Conservation (phyloP, 2,329 filamentous ascomycete species). For the Macrophomina tecta region DNA sequence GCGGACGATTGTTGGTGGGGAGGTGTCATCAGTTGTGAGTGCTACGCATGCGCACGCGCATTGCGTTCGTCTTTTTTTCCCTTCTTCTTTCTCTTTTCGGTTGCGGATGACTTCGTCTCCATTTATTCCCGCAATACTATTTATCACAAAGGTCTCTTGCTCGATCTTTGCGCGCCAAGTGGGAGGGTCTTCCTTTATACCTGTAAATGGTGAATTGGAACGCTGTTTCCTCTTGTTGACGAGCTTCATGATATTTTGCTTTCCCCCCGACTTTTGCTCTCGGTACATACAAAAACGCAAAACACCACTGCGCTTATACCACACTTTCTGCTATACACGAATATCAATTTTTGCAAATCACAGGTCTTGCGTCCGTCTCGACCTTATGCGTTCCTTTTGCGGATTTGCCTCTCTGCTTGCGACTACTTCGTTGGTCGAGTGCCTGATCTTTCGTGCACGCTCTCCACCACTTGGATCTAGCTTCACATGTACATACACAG, state of each 20-base stretch:
- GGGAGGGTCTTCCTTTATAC: not conserved
- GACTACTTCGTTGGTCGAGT: too few species aligned
- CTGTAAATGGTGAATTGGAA: too few species aligned
- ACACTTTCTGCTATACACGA: not conserved
- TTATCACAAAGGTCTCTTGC: too few species aligned
- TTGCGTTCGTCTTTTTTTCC: not conserved
- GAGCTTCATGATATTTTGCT: not conserved
- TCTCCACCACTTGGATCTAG: too few species aligned
- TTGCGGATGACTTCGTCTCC: not conserved
- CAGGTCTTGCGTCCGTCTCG: too few species aligned
- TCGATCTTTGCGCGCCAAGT: not conserved
- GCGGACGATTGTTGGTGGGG: not conserved
- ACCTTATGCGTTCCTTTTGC: too few species aligned
- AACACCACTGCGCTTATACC: not conserved
- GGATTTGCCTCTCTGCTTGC: too few species aligned
- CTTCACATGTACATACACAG: too few species aligned
- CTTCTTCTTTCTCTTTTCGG: not conserved
- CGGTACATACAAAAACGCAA: not conserved
- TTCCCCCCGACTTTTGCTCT: not conserved
- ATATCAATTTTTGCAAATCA: not conserved
- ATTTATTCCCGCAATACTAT: too few species aligned
- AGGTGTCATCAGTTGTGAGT: not conserved
- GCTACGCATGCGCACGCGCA: slow-evolving; percentile 7
- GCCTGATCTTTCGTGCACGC: too few species aligned
- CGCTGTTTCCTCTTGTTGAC: too few species aligned